These are phyloP conservation scores for Stephanodiscus triporus DNA, from an alignment of 108 stramenopile species.

Conservation along the genomic window DNA sequence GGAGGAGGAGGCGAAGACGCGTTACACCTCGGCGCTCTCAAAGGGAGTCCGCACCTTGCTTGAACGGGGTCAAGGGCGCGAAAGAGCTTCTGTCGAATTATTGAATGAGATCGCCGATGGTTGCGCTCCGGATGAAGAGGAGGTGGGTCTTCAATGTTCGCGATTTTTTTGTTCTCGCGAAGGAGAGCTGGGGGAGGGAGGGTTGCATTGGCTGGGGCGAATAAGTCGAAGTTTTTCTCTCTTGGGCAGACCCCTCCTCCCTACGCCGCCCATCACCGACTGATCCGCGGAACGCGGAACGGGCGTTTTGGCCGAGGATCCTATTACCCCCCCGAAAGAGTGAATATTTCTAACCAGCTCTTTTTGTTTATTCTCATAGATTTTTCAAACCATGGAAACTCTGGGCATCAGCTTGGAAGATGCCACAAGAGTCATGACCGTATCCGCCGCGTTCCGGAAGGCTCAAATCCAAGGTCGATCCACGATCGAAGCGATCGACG, in stretches of 20 bases:
- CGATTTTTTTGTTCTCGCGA: neutral
- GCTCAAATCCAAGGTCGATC: slow-evolving; percentile 30
- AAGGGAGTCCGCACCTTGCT: slow-evolving; percentile 55
- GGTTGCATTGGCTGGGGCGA: neutral
- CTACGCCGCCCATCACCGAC: no score
- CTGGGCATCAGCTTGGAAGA: slow-evolving; percentile 61
- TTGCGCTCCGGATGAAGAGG: slow-evolving; percentile 59
- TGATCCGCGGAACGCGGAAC: no score
- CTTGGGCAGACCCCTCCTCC: neutral
- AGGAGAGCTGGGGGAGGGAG: neutral
- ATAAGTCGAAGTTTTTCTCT: neutral
- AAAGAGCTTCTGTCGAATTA: slow-evolving; percentile 53
- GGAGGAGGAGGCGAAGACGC: slow-evolving; percentile 50
- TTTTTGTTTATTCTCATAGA: slow-evolving; percentile 32
- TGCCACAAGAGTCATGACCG: slow-evolving; percentile 62
- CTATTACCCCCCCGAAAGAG: neutral
- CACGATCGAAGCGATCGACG: slow-evolving; percentile 53
- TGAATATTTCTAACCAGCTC: neutral
- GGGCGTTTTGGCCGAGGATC: neutral
- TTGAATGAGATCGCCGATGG: slow-evolving; percentile 54
- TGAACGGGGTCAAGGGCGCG: slow-evolving; percentile 61
- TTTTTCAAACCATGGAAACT: slow-evolving; percentile 63
- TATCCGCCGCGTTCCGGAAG: slow-evolving; percentile 52
- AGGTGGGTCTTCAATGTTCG: slow-evolving; percentile 48
- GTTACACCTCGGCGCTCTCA: slow-evolving; percentile 47